A percentile compares a stretch with the other conserved stretches of the same genome.
These are phyloP conservation scores for Penicillium sp. DNA, from an alignment of 2,329 filamentous ascomycete species.

Conservation along the genomic window DNA sequence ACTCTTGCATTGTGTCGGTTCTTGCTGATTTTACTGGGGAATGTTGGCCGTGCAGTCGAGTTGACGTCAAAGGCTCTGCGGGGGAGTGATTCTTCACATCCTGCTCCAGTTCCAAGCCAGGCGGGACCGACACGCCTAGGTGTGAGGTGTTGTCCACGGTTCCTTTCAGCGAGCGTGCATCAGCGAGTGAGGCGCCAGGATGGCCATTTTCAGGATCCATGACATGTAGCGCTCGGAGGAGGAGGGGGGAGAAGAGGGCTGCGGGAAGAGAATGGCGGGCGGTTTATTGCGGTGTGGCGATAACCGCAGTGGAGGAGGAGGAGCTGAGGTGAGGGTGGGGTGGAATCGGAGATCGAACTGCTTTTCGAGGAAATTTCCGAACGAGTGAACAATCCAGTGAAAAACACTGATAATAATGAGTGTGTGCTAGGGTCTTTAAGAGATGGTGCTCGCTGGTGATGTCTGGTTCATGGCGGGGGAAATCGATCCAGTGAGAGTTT, in stretches of 20 bases:
- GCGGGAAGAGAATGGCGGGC: not conserved
- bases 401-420: too few species aligned
- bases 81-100: constrained; percentile 8
- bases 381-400: not conserved
- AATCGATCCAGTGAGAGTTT: not conserved
- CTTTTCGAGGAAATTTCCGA: not conserved
- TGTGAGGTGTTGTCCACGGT: constrained; percentile 21
- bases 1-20: constrained; percentile 28
- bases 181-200: constrained; percentile 25
- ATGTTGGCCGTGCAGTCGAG: constrained; percentile 16
- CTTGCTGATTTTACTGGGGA: constrained; percentile 18
- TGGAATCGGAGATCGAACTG: not conserved
- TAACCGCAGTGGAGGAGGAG: constrained; percentile 4
- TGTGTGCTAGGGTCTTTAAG: not conserved
- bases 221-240: constrained; percentile 4
- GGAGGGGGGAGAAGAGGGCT: not conserved
- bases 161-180: constrained; percentile 44
- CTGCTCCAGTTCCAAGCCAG: constrained; percentile 14
- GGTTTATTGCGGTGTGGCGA: constrained; percentile 4
- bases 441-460: not conserved
- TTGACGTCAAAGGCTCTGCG: constrained; percentile 11
- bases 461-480: not conserved
- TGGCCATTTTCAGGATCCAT: constrained; percentile 28
- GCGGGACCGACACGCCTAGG: constrained; percentile 7
- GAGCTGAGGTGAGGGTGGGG: not conserved